Percentiles rank a stretch among this genome's conserved stretches.
Conservation (phyloP, 306 rosid species). For the Castanea mollissima region DNA sequence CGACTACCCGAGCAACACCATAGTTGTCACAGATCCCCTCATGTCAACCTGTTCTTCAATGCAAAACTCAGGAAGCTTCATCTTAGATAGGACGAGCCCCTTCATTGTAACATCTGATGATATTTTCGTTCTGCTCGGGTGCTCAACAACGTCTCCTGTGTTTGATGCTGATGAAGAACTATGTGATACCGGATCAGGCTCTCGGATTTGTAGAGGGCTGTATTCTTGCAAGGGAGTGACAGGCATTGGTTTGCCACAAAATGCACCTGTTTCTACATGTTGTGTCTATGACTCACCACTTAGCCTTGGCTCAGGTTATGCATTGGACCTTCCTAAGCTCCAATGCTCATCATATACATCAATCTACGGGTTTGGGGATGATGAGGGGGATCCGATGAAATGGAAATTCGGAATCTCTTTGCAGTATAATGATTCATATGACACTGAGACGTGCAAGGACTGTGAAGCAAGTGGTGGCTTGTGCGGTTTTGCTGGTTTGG, state of each 20-base stretch:
- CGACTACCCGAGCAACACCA: slow-evolving; percentile 41
- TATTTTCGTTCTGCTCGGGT: slow-evolving; percentile 51
- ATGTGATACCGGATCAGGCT: slow-evolving; percentile 51
- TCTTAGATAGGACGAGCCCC: slow-evolving; percentile 40
- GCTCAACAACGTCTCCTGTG: slow-evolving; percentile 54
- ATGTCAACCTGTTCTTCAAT: slow-evolving; percentile 54
- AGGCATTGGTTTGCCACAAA: slow-evolving; percentile 40
- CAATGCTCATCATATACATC: slow-evolving; percentile 52
- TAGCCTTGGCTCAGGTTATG: slow-evolving; percentile 34
- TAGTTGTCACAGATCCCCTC: slow-evolving; percentile 38
- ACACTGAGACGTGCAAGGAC: slow-evolving; percentile 29
- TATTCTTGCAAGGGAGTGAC: slow-evolving; percentile 53
- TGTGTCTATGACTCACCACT: slow-evolving; percentile 50
- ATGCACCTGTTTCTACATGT: slow-evolving; percentile 46
- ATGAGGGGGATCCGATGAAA: slow-evolving; percentile 52
- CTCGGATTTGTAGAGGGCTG: slow-evolving; percentile 45
- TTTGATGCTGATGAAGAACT: slow-evolving; percentile 43
- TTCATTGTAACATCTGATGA: slow-evolving; percentile 36
- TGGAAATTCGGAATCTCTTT: slow-evolving; percentile 51
- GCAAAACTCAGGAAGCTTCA: slow-evolving; percentile 55
- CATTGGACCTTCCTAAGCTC: slow-evolving; percentile 51
- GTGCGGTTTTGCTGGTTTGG: slow-evolving; percentile 43
- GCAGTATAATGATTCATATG: slow-evolving; percentile 46
- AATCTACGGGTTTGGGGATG: slow-evolving; percentile 51
- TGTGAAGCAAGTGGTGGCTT: slow-evolving; percentile 49